Conservation (phyloP, 208 protist genomes). For the Trichomonas tenax region DNA sequence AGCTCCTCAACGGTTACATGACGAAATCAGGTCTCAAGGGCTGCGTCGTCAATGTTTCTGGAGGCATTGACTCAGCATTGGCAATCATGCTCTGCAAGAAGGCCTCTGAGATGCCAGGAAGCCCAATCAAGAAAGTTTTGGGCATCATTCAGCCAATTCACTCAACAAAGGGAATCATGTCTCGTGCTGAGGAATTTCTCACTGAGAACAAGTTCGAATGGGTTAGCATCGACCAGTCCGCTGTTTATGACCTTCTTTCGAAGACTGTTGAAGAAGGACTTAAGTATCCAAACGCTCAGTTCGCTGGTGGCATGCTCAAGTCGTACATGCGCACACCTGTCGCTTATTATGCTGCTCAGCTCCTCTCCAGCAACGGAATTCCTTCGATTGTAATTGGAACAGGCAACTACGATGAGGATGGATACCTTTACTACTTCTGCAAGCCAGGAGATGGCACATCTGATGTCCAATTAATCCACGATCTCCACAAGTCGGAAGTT, state of each 20-base stretch:
- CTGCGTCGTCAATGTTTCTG: background rate
- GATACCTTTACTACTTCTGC: background rate
- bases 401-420: conserved; percentile 15
- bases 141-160: background rate
- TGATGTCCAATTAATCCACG: background rate
- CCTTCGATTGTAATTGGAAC: background rate
- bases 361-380: background rate
- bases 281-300: background rate
- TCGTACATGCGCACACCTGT: background rate
- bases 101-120: background rate
- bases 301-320: background rate
- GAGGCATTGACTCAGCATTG: background rate
- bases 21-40: background rate
- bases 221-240: background rate
- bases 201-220: background rate
- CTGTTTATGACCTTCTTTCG: background rate
- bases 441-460: conserved; percentile 11
- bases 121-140: background rate
- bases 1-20: background rate
- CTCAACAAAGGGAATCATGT: background rate
- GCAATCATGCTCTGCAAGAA: background rate
- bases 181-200: background rate
- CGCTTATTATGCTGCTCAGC: background rate
- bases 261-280: background rate
- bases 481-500: conserved; percentile 17